Evolutionary conservation across 768 basidiomycete species (phyloP), one percentile per base, ranked within the genome.

Genomic region (Suillus decipiens): DNA sequence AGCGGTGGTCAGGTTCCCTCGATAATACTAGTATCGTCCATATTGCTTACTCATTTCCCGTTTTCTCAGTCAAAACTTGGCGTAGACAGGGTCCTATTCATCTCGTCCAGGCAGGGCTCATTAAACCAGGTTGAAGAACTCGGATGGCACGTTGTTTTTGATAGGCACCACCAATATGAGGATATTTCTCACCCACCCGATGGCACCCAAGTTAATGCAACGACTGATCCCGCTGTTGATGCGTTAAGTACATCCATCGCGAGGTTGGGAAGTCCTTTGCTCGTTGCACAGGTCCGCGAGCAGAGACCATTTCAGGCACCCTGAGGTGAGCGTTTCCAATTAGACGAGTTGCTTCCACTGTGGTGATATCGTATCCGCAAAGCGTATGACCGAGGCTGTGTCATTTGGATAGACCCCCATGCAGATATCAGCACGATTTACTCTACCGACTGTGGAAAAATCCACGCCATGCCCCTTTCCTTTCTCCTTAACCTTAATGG

Each of bases 391-490:
- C 85, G 93, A 34, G 88, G 91, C 24, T 92, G 93, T 72, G 89
- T 99, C 41, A 80, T 99, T 65, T 99, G 97, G 97, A 81, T 99
- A 63, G 97, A 99, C 73, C 97, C 97, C 3, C 97, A 98, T 70
- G 90, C 95, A 22, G 97, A 99, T 73, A 94, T 99, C 79, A 98
- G 99, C 76, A 97, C 96, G 7, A 78, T 84, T 12, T 86, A 89
- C 61, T 86, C 92, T 17, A 95, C 95, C 22, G 88, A 79, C 48
- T 87, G 90, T 68, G 96, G 96, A 36, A 98, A 99, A 76, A 89
- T 99, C 53, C 97, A 99, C 77, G 97, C 97, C 65, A 98, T 97
- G 90, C 97, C 97, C 24, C 85, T 99, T 48, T 93, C 97, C 6
- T 99, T 99, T 85, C 86, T 99, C 57, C 61, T 88, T 78, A 87